phyloP scores from a whole-genome alignment of 306 rosid genomes.

The Cucurbita pepo region DNA sequence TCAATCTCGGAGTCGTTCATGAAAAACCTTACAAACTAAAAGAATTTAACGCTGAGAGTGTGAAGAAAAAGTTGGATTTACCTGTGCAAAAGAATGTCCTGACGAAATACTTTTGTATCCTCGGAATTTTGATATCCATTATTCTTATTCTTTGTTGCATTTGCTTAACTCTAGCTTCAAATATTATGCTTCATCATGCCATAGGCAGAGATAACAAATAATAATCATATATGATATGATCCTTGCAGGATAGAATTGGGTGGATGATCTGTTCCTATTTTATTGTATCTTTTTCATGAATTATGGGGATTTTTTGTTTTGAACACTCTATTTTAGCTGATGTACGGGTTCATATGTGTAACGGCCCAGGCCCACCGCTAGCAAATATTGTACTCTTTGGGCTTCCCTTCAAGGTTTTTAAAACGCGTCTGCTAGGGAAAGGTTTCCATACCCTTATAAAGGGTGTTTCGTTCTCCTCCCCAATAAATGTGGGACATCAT shows the following conservation, averaged over 20 bases:
- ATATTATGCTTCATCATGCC: background rate
- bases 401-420: no score
- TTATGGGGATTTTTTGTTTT: background rate
- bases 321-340: background rate
- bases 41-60: slow-evolving; percentile 28
- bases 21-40: slow-evolving; percentile 23
- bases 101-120: slow-evolving; percentile 92
- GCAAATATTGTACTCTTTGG: no score
- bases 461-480: no score
- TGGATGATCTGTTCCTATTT: background rate
- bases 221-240: background rate
- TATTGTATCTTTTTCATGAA: background rate
- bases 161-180: background rate
- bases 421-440: no score
- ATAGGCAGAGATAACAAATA: background rate
- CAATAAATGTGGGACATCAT: no score
- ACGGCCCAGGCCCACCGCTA: no score
- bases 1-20: slow-evolving; percentile 9
- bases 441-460: no score
- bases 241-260: background rate
- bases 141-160: background rate
- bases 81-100: slow-evolving; percentile 86
- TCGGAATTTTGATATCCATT: background rate
- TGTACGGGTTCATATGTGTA: background rate
- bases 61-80: slow-evolving; percentile 57